phyloP scores from a whole-genome alignment of 23 red algal species.

The Gracilaria caudata region DNA sequence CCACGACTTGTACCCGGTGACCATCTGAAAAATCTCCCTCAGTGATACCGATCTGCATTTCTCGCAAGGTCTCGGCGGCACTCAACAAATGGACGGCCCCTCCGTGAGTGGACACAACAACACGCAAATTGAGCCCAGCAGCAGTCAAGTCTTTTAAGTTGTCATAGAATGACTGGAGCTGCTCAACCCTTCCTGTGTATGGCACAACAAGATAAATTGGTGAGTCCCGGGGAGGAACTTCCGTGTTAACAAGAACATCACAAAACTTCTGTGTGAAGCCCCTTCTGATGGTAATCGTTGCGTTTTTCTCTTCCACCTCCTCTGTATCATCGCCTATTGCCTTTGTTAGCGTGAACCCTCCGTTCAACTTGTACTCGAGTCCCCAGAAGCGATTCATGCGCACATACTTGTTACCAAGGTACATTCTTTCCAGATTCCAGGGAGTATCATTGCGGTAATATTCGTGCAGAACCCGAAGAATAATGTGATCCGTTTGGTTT shows the following conservation, averaged over 20 bases:
- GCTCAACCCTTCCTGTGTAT: constrained; percentile 38
- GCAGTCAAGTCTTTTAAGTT: constrained; percentile 47
- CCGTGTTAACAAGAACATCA: constrained; percentile 39
- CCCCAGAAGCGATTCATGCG: constrained; percentile 55
- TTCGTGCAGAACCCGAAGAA: constrained; percentile 33
- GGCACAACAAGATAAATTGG: constrained; percentile 56
- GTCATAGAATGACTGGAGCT: constrained; percentile 33
- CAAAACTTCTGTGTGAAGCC: constrained; percentile 60
- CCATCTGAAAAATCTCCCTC: constrained; percentile 45
- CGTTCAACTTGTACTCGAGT: constrained; percentile 55
- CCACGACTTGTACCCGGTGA: constrained; percentile 42
- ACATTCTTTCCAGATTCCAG: constrained; percentile 60
- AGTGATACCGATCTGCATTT: constrained; percentile 56
- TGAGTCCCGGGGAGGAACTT: constrained; percentile 15
- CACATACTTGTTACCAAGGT: constrained; percentile 45
- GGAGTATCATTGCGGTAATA: constrained; percentile 35
- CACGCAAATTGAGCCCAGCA: constrained; percentile 9
- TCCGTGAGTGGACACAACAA: constrained; percentile 46
- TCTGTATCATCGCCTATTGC: constrained; percentile 14
- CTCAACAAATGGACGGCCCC: constrained; percentile 42
- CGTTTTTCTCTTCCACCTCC: constrained; percentile 37
- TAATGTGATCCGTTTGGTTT: constrained; percentile 28
- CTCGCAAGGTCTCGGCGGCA: constrained; percentile 28
- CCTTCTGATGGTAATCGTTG: constrained; percentile 40
- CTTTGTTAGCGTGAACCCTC: constrained; percentile 43